Evolutionary conservation across 2,329 filamentous ascomycete genomes (phyloP).

Genomic region (Microascus cirrosus): DNA sequence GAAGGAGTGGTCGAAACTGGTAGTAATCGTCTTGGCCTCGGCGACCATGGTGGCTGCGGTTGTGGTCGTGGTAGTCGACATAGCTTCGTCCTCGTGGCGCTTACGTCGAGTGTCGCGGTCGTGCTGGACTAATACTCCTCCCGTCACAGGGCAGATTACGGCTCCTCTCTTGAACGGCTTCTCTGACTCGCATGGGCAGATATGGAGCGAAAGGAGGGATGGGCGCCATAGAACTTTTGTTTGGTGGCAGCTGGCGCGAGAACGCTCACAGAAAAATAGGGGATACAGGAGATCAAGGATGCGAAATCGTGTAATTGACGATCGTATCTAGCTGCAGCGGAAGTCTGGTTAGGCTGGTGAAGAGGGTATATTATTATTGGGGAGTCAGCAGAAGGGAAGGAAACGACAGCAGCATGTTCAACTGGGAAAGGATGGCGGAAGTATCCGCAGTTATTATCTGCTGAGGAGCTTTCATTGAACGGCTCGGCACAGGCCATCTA

Average conservation of each 20-base stretch:
- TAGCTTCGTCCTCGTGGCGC: not conserved
- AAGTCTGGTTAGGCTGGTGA: too few species aligned
- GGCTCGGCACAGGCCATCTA: too few species aligned
- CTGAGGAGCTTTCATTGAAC: too few species aligned
- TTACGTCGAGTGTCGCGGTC: constrained; percentile 3
- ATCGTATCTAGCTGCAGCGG: too few species aligned
- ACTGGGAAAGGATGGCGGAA: too few species aligned
- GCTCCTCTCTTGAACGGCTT: not conserved
- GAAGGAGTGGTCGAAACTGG: not conserved
- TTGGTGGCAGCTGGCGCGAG: not conserved
- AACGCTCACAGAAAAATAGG: too few species aligned
- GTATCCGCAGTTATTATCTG: too few species aligned
- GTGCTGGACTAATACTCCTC: not conserved
- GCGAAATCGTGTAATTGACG: too few species aligned
- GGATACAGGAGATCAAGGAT: too few species aligned
- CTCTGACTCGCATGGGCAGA: constrained; percentile 2
- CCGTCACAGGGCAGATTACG: not conserved
- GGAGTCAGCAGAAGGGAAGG: too few species aligned
- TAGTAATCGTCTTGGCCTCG: not conserved
- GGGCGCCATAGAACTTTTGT: constrained; percentile 3
- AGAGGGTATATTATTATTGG: too few species aligned
- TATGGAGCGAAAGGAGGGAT: not conserved
- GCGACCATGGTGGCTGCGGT: not conserved
- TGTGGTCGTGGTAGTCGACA: not conserved
- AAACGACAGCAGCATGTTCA: too few species aligned